Base-by-base conservation (phyloP, 2,329 filamentous ascomycete genomes). In the Colletotrichum sojae region DNA sequence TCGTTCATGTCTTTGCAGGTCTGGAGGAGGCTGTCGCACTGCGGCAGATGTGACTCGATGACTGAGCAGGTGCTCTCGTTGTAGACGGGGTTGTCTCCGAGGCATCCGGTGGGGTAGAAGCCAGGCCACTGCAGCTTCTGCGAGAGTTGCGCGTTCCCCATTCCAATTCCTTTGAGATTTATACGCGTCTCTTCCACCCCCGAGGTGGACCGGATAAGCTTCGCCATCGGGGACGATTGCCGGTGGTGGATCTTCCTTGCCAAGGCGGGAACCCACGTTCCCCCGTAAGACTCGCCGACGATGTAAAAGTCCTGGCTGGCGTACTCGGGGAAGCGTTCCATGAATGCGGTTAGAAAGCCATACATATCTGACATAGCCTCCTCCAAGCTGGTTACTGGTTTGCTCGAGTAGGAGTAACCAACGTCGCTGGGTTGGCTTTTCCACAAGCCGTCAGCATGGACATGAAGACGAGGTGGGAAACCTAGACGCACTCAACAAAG, bases 41-140 rank as follows among this genome's bases (percentile, higher is more conserved):
- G 51, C 5, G 61, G 31, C 27, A 64, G 40, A 20, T n/a, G 9
- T 10, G 40, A 39, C 27, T 64, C 61, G 25, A 64, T 46, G 31
- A 40, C 31, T 27, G 61, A 18, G 18, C 61, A 64, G 13, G 36
- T 16, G 45, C 43, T 58, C 10, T 15, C 20, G 45, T 57, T 64
- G 61, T 39, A 58, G 40, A 58, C 6, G 3, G 61, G 45, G 5
- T 10, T 16, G 15, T 56, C 43, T 2, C 61, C 52, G 10, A 27
- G 9, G 27, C 61, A 64, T 25, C 53, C 61, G 4, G 61, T 52
- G 10, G 61, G 52, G 27, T 49, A 58, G 43, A 64, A 57, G 18
- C 61, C 61, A 4, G 61, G 61, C 53, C 61, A 64, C 40, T 64
- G 52, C 13, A 64, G 43, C 16, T 45, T 18, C 43, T 64, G 40